Evolutionary conservation across 345 rosid genomes (phyloP), one percentile per base, ranked within the genome.

Genomic region (Hibiscus syriacus): DNA sequence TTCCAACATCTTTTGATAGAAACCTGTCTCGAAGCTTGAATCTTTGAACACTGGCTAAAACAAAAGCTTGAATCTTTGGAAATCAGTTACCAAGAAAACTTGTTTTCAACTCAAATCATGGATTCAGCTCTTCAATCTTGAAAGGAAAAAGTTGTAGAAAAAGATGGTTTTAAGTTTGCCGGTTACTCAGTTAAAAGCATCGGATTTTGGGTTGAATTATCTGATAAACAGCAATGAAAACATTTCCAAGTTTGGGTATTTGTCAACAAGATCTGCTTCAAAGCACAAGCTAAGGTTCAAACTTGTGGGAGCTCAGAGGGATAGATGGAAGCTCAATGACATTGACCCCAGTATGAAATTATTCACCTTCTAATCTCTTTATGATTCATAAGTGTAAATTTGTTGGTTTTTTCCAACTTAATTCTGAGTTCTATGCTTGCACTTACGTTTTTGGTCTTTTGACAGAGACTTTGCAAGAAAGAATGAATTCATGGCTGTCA

Each of bases 381-480:
- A n/a, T n/a, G n/a, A n/a, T n/a, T n/a, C n/a, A 34, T 1, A 34
- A 34, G 38, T 34, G 5, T 34, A 34, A 34, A 34, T 4, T 34
- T 34, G 0, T 34, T 34, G 38, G 5, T 58, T 32, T 32, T 11
- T 17, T 38, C 12, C 9, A 36, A 55, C 25, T 48, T n/a, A n/a
- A 43, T 14, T 67, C 30, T 67, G 58, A 20, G 70, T 73, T 73
- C 61, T 63, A 17, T 9, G 38, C 6, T 55, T 19, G 58, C 26
- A 25, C 13, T 54, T 55, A 56, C 34, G 49, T 38, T 27, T 45
- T 45, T 68, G 43, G 23, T 66, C 49, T 25, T 17, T 69, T 39
- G 69, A 64, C 82, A 94, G 99, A 71, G 76, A 81, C 85, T 1
- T 82, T 90, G 72, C 97, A 89, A 73, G 89, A 89, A 77, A 84